A percentile compares a stretch with the other conserved stretches of the same genome.
These are phyloP conservation scores for Plantago major DNA, from an alignment of 257 asterid species.

Conservation along the genomic window DNA sequence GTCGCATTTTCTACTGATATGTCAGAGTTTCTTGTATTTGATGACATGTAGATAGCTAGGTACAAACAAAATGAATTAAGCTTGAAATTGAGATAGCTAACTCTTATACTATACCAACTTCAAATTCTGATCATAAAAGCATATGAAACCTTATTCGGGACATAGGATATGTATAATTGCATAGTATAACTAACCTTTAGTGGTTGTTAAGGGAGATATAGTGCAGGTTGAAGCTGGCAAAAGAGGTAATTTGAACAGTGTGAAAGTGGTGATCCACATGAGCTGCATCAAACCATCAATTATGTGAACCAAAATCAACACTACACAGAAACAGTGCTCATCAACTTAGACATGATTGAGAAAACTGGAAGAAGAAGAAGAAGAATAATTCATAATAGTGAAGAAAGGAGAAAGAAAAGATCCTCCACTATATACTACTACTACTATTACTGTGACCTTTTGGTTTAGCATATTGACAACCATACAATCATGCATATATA, in stretches of 20 bases:
- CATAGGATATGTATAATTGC: too few relatives aligned
- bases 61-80: too few relatives aligned
- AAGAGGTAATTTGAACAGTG: slow-evolving; percentile 29
- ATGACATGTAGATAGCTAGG: too few relatives aligned
- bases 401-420: too few relatives aligned
- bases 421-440: neutral
- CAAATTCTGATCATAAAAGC: too few relatives aligned
- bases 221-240: slow-evolving; percentile 42
- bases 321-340: neutral
- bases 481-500: slow-evolving; percentile 2
- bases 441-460: neutral
- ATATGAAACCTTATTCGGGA: too few relatives aligned
- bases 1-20: too few relatives aligned
- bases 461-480: neutral
- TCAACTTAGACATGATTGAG: neutral
- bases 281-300: slow-evolving; percentile 10
- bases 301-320: slow-evolving; percentile 11
- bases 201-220: slow-evolving; percentile 18
- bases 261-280: slow-evolving; percentile 21
- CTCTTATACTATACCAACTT: too few relatives aligned
- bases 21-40: too few relatives aligned
- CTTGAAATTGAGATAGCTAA: too few relatives aligned
- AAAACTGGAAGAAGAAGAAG: neutral
- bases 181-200: too few relatives aligned
- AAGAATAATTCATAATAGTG: slow-evolving; percentile 15